These are phyloP conservation scores for Tuctoria greenei DNA, from an alignment of 176 grass and related monocot species.

Conservation along the genomic window DNA sequence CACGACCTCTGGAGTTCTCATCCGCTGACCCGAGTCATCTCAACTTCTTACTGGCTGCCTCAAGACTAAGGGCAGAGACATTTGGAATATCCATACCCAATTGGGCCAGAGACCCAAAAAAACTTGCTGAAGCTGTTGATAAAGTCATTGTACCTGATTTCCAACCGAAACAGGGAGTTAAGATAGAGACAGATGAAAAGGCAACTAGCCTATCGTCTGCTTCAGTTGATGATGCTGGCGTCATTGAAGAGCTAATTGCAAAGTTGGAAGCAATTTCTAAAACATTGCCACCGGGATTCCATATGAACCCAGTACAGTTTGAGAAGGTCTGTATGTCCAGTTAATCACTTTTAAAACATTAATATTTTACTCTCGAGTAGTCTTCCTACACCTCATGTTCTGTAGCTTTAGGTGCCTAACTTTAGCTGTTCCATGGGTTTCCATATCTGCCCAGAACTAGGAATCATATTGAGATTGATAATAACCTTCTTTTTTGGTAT, in stretches of 20 bases:
- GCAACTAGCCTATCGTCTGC: constrained; percentile 68
- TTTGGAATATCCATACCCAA: constrained; percentile 73
- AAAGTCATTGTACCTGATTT: constrained; percentile 73
- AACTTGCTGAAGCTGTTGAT: constrained; percentile 69
- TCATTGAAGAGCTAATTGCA: constrained; percentile 75
- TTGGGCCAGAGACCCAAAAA: constrained; percentile 67
- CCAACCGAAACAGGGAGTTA: constrained; percentile 75
- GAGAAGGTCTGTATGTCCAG: constrained; percentile 66
- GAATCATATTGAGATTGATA: background rate
- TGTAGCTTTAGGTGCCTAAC: background rate
- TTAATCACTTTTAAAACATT: background rate
- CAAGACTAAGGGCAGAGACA: constrained; percentile 78
- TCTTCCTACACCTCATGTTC: background rate
- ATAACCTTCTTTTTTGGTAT: background rate
- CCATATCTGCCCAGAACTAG: constrained; percentile 2
- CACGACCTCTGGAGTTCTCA: constrained; percentile 65
- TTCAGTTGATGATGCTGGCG: constrained; percentile 69
- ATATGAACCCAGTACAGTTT: constrained; percentile 90
- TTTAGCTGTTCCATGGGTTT: background rate
- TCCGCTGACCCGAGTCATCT: constrained; percentile 63
- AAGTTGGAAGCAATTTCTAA: constrained; percentile 69
- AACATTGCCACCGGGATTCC: constrained; percentile 60
- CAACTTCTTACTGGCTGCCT: constrained; percentile 64
- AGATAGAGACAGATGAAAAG: constrained; percentile 84
- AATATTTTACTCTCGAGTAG: background rate